phyloP scores from a whole-genome alignment of 192 early-diverging fungal species.

The Coemansia sp. region DNA sequence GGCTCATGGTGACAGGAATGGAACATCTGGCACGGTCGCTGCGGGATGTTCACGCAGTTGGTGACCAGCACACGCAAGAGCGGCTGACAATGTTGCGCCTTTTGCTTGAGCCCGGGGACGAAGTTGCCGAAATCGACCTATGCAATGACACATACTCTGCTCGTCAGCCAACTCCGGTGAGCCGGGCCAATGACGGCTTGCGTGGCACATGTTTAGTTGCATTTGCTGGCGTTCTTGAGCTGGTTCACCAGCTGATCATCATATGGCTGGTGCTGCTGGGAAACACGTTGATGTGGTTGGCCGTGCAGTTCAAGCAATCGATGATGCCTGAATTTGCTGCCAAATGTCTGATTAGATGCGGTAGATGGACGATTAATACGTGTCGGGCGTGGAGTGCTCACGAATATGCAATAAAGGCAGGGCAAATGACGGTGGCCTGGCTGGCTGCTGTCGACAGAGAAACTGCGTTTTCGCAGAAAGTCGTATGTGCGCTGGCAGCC shows the following conservation, averaged over 20 bases:
- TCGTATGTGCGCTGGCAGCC: slow-evolving; percentile 27
- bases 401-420: slow-evolving; percentile 4
- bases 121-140: background rate
- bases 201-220: slow-evolving; percentile 4
- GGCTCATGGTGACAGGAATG: slow-evolving; percentile 17
- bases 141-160: background rate
- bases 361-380: slow-evolving; percentile 2
- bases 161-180: background rate
- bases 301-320: slow-evolving; percentile 36
- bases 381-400: slow-evolving; percentile 10
- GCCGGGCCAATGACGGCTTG: slow-evolving; percentile 3
- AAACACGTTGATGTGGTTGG: slow-evolving; percentile 24
- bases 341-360: background rate
- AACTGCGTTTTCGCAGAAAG: slow-evolving; percentile 21
- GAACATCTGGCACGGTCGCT: slow-evolving; percentile 28
- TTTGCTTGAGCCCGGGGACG: slow-evolving; percentile 11
- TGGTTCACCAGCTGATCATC: slow-evolving; percentile 21
- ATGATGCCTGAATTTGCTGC: slow-evolving; percentile 23
- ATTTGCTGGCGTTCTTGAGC: slow-evolving; percentile 4
- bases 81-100: slow-evolving; percentile 22
- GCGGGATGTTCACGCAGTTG: slow-evolving; percentile 3
- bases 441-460: slow-evolving; percentile 24
- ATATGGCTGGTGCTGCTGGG: slow-evolving; percentile 40
- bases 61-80: slow-evolving; percentile 14
- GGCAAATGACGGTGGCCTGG: slow-evolving; percentile 9